Evolutionary conservation across 352 stramenopile genomes (phyloP), one percentile per base, ranked within the genome.

Genomic region (Phytophthora cactorum): DNA sequence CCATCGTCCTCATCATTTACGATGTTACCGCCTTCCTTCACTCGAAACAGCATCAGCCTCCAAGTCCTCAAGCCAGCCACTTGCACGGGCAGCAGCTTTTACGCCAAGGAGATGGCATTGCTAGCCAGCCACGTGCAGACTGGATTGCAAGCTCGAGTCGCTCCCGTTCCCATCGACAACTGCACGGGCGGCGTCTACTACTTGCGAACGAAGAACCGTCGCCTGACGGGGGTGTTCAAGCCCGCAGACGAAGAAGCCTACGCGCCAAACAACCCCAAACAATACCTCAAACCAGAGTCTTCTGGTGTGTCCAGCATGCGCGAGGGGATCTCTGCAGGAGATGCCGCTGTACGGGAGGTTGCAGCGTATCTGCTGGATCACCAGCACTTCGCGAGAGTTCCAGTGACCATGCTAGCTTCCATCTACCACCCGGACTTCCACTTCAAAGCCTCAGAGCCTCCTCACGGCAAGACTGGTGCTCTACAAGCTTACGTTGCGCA

Each of bases 101-200:
- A 73, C 53, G 8, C 60, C 22, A 64, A 70, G 14, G 63, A 62
- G 15, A 68, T 82, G 32, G 52, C 66, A 3, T 9, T 68, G 8
- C 59, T 81, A 5, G 58, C 60, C 6, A 68, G 28, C 8, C 75
- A 80, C n/a, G 63, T 84, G 15, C 64, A 72, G 7, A 46, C 54
- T 1, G 79, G 75, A 8, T 73, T 89, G 15, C 66, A 74, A 34
- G 59, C 68, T 6, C 56, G 68, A 25, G 68, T 86, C 0, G 43
- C 70, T 17, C 81, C 81, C 1, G 68, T 84, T 9, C 65, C 78
- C 15, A 73, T 90, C 10, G 75, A 88, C 7, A 80, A 90, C 63
- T 88, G 82, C 56, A 90, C 78, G 0, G 82, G 85, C 4, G 82
- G 85, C 0, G 83, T 90, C 6, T 93, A 93, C 45, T 88, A 81